Evolutionary conservation across 805 yeast genomes (phyloP), one percentile per base, ranked within the genome.

Genomic region (Spathaspora gorwiae): DNA sequence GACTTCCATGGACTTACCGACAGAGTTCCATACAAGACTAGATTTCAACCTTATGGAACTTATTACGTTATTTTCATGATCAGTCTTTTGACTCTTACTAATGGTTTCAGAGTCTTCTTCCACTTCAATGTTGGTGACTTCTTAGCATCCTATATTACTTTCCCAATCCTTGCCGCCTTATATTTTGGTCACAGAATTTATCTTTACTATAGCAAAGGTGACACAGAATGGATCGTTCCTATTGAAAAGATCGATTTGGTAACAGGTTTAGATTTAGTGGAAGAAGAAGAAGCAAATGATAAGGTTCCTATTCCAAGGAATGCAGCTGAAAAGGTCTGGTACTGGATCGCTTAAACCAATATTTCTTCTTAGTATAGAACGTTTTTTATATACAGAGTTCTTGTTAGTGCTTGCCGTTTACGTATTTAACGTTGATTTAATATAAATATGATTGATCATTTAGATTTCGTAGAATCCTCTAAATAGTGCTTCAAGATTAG

Each of bases 21-120:
- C 42, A 75, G 86, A 56, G 70, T 80, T 31, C 79, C 87, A 7
- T 84, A 69, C 69, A 76, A 64, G 53, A 75, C 87, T 1, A 62
- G 66, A 27, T 64, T 75, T 26, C 85, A 80, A 62, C 83, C 86
- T 35, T 75, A 66, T 50, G 77, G 82, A 41, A 75, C 84, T 4
- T 82, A 76, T 56, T 76, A 76, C 48, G 74, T 79, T 6, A 62
- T 83, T 31, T 52, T 68, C 35, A 60, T 81, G 49, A 72, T 83
- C 45, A 47, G 71, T 5, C 29, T 85, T n/a, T 56, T 85, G 43
- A 66, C 83, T 29, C 42, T 85, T 39, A 83, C 90, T n/a, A 84
- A 85, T 54, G 90, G 90, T 46, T 85, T 81, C 57, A 82, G 77
- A 2, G 83, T 79, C 5, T 84, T 84, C 62, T 75, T 84, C 48